Evolutionary conservation across 352 stramenopile species (phyloP).

Genomic region (Plasmopara viticola): DNA sequence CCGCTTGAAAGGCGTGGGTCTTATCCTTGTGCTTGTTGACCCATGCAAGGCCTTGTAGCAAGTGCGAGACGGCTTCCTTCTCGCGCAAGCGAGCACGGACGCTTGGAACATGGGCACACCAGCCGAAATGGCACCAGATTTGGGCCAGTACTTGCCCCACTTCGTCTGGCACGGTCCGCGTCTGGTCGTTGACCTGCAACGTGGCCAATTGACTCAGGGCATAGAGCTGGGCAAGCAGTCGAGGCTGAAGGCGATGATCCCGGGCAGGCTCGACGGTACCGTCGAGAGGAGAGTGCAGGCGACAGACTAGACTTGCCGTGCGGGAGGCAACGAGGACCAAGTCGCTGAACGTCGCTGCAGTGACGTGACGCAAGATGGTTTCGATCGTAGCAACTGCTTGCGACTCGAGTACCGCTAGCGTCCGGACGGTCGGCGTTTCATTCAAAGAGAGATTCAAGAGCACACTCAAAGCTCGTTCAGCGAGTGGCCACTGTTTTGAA

Average conservation of each 20-base stretch:
- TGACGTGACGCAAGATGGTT: slow-evolving; percentile 18
- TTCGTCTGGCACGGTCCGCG: slow-evolving; percentile 14
- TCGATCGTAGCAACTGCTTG: slow-evolving; percentile 13
- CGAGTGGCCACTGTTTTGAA: slow-evolving; percentile 4
- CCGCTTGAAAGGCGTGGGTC: slow-evolving; percentile 15
- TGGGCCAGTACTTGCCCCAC: slow-evolving; percentile 59
- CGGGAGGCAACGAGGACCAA: slow-evolving; percentile 37
- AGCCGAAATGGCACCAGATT: slow-evolving; percentile 70
- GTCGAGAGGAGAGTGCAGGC: slow-evolving; percentile 31
- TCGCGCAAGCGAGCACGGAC: slow-evolving; percentile 36
- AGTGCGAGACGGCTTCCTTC: slow-evolving; percentile 22
- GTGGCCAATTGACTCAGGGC: slow-evolving; percentile 24
- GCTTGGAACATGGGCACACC: slow-evolving; percentile 28
- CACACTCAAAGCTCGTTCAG: slow-evolving; percentile 43
- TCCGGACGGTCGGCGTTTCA: slow-evolving; percentile 27
- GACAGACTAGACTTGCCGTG: slow-evolving; percentile 49
- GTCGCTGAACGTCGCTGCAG: slow-evolving; percentile 5
- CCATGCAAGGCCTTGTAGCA: slow-evolving; percentile 37
- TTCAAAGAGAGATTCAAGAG: slow-evolving; percentile 64
- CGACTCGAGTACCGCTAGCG: slow-evolving; percentile 25
- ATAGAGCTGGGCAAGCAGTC: slow-evolving; percentile 28
- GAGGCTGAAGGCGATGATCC: slow-evolving; percentile 10
- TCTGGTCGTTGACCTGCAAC: slow-evolving; percentile 9
- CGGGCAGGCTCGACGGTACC: background rate
- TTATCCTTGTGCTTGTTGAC: slow-evolving; percentile 28